phyloP scores from a whole-genome alignment of 495 filamentous ascomycete genomes.

The Trichoderma reesei region DNA sequence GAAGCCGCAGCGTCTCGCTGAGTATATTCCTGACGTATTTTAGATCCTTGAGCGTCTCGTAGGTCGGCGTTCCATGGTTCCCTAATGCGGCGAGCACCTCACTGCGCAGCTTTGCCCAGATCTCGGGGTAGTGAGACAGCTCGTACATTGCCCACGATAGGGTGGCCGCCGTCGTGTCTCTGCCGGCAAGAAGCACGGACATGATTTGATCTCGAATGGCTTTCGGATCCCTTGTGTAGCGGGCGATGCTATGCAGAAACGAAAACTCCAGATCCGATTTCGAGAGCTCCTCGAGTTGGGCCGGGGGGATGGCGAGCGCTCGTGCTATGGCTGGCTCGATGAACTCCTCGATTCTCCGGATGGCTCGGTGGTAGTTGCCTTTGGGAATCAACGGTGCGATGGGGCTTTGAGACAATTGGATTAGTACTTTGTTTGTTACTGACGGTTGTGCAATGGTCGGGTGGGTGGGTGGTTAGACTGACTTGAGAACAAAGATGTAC shows the following conservation, averaged over 20 bases:
- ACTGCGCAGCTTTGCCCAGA: constrained; percentile 35
- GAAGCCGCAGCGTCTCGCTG: constrained; percentile 40
- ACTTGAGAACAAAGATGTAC: constrained; percentile 34
- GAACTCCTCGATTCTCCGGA: constrained; percentile 41
- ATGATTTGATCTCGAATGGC: constrained; percentile 50
- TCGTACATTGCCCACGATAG: constrained; percentile 47
- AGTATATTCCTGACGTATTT: constrained; percentile 31
- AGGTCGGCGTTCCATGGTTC: constrained; percentile 22
- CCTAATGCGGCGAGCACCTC: constrained; percentile 28
- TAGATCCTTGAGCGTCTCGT: constrained; percentile 31
- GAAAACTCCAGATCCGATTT: constrained; percentile 30
- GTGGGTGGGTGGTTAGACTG: background rate
- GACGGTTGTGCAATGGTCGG: background rate
- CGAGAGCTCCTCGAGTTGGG: constrained; percentile 41
- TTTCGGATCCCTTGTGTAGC: constrained; percentile 33
- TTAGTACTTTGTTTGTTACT: background rate
- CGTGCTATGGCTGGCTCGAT: constrained; percentile 43
- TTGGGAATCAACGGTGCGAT: constrained; percentile 34
- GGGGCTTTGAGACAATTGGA: constrained; percentile 21
- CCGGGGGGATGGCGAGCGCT: constrained; percentile 35
- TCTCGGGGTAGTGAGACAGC: constrained; percentile 38
- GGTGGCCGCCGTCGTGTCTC: constrained; percentile 51
- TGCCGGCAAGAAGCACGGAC: constrained; percentile 48
- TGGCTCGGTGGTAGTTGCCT: constrained; percentile 29
- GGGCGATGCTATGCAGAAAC: constrained; percentile 40